Conservation (phyloP, 345 rosid genomes). For the Diplotaxis tenuifolia region DNA sequence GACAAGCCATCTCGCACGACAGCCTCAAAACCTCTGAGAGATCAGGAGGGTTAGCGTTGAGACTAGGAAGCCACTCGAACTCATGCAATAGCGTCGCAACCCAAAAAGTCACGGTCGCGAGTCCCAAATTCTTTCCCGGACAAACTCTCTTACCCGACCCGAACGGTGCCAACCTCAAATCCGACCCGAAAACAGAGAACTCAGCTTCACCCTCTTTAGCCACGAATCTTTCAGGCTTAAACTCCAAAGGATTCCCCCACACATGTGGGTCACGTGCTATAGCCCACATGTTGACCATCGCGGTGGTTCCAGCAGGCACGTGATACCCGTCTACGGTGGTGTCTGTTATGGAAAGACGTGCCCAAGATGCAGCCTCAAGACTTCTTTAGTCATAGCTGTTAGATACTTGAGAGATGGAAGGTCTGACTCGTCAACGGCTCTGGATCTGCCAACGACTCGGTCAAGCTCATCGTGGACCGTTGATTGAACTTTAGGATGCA, state of each 20-base stretch:
- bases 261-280: constrained; percentile 66
- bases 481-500: constrained; percentile 58
- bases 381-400: constrained; percentile 72
- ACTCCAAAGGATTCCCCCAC: constrained; percentile 65
- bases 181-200: constrained; percentile 76
- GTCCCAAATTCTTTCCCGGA: constrained; percentile 75
- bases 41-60: constrained; percentile 38
- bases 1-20: constrained; percentile 84
- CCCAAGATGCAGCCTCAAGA: constrained; percentile 83
- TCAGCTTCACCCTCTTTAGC: constrained; percentile 43
- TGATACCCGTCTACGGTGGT: constrained; percentile 68
- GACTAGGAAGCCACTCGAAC: constrained; percentile 56
- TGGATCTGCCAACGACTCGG: constrained; percentile 57
- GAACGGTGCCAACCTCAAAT: constrained; percentile 82
- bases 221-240: constrained; percentile 68
- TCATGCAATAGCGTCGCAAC: constrained; percentile 67
- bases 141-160: constrained; percentile 88
- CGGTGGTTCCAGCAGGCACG: constrained; percentile 85
- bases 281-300: constrained; percentile 99
- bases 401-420: constrained; percentile 50
- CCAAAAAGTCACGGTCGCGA: constrained; percentile 68
- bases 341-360: constrained; percentile 70
- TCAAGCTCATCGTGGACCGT: constrained; percentile 72
- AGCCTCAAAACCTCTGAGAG: constrained; percentile 67
- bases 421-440: constrained; percentile 58